Base-by-base conservation (phyloP, 352 stramenopile genomes). In the Globisporangium radiosum region DNA sequence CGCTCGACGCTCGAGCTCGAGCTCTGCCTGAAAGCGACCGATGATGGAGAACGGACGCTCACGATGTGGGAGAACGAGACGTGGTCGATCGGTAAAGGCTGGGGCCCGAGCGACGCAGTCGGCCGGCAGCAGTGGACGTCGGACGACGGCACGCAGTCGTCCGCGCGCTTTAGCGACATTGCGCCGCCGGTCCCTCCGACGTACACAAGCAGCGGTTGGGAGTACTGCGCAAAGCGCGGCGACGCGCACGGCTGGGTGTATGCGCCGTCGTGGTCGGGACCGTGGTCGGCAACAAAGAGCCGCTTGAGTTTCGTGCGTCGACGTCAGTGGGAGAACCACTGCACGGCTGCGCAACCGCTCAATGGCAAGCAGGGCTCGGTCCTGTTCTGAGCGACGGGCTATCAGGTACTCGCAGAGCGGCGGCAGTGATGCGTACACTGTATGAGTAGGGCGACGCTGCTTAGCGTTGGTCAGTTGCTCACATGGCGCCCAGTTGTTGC, bases 251-350 rank as follows among this genome's bases (percentile, higher is more conserved):
- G 82, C 7, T 92, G 82, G 82, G 65, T 74, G 15, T 90, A 92
- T 59, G 82, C 78, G 43, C 75, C 72, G 52, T 79, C 76, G 17
- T 90, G 85, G 52, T 53, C 71, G 1, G 78, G 80, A 0, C 82
- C 82, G 10, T 90, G 81, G 69, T 70, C 76, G 10, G 62, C 73
- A 9, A 79, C 66, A 15, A 85, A 82, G 56, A 71, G 69, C 44
- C 56, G 71, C 3, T 69, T 81, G 47, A 78, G 69, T 66, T 84
- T 87, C 53, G 80, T 87, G 36, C 70, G 82, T 52, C 82, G 82
- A 14, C 80, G 83, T 2, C 38, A 88, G 42, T 92, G 80, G 80
- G 76, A 90, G 54, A 90, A 89, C 65, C 79, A 71, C 37, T 88
- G 76, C 59, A 66, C 55, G 38, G 63, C 64, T 4, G 43, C 66